Evolutionary conservation across 106 monocot species (phyloP).

Genomic region (Gastrodia elata): DNA sequence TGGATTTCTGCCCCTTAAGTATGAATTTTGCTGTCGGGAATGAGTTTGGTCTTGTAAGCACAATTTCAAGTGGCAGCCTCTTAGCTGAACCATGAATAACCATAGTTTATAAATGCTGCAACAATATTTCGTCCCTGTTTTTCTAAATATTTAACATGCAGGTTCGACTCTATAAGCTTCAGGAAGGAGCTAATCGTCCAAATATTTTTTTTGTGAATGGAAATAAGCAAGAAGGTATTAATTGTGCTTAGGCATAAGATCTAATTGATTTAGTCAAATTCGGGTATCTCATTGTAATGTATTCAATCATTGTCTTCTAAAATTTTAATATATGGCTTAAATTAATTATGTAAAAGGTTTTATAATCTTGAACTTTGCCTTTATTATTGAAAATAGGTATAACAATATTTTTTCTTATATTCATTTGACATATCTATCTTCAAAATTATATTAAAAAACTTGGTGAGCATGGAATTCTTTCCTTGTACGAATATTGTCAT

Average conservation of each 20-base stretch:
- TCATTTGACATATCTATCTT: too few species aligned
- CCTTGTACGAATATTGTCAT: too few species aligned
- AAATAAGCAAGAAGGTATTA: slow-evolving; percentile 67
- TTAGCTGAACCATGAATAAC: not conserved
- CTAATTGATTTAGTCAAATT: not conserved
- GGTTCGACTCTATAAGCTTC: slow-evolving; percentile 71
- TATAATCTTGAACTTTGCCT: too few species aligned
- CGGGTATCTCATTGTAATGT: too few species aligned
- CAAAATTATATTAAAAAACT: too few species aligned
- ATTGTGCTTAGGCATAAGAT: not conserved
- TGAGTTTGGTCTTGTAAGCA: slow-evolving; percentile 79
- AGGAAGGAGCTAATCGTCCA: slow-evolving; percentile 24
- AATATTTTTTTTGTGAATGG: slow-evolving; percentile 55
- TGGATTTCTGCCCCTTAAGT: slow-evolving; percentile 61
- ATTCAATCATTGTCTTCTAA: too few species aligned
- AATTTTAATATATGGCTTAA: too few species aligned
- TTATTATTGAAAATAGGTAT: too few species aligned
- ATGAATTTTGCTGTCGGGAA: slow-evolving; percentile 63
- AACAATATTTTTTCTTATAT: too few species aligned
- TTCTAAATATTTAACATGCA: slow-evolving; percentile 18
- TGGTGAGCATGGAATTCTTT: too few species aligned
- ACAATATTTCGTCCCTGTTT: not conserved
- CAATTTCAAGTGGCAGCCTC: not conserved
- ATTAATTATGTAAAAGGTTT: too few species aligned
- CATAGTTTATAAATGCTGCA: not conserved